Conservation (phyloP, 2,329 filamentous ascomycete genomes). For the Xylaria polymorpha region DNA sequence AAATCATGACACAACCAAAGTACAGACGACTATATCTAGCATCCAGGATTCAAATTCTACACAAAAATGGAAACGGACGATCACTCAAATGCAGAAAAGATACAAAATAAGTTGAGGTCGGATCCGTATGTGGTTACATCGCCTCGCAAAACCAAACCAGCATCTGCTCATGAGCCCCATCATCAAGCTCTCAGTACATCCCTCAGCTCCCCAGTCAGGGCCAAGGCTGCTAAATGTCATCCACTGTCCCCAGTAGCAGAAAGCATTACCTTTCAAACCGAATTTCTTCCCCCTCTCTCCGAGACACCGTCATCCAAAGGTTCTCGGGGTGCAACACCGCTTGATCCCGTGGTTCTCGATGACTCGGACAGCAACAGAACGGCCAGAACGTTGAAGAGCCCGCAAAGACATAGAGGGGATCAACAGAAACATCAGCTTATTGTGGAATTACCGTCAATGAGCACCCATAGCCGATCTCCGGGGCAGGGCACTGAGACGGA, state of each 20-base stretch:
- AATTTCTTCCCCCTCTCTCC: slow-evolving; percentile 38
- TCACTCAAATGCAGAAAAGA: neutral
- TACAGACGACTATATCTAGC: neutral
- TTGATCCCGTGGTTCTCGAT: slow-evolving; percentile 42
- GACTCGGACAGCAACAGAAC: slow-evolving; percentile 32
- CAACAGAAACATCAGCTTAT: neutral
- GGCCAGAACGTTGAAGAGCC: neutral
- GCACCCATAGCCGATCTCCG: neutral
- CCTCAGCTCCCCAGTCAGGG: slow-evolving; percentile 36
- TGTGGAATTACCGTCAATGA: slow-evolving; percentile 25
- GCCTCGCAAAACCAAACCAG: slow-evolving; percentile 11
- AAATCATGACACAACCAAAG: neutral
- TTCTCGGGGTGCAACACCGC: slow-evolving; percentile 38
- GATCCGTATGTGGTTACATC: slow-evolving; percentile 13
- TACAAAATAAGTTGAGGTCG: neutral
- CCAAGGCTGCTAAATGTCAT: slow-evolving; percentile 1
- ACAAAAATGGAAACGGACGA: neutral
- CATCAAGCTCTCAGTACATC: slow-evolving; percentile 31
- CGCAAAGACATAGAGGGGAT: neutral
- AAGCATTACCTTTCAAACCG: slow-evolving; percentile 18
- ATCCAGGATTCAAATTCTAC: neutral
- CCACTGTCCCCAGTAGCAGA: slow-evolving; percentile 21
- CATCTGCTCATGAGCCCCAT: slow-evolving; percentile 19
- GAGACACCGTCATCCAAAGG: slow-evolving; percentile 33
- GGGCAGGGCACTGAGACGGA: slow-evolving; percentile 9